A percentile compares a stretch with the other conserved stretches of the same genome.
phyloP scores from a whole-genome alignment of 129 eudicot genomes.

The Gnaphalium uliginosum region DNA sequence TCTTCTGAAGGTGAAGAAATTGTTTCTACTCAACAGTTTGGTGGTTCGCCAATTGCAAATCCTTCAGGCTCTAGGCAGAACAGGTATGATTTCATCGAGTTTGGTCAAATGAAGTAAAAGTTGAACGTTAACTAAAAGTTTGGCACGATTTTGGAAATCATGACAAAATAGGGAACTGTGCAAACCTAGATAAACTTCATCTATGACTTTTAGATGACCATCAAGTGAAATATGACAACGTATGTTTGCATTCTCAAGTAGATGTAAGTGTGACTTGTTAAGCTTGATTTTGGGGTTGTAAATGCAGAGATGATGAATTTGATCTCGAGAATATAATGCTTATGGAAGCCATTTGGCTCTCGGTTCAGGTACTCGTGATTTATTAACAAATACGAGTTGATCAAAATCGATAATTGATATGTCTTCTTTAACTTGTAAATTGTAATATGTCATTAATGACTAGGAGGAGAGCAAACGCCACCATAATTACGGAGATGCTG shows the following conservation, averaged over 20 bases:
- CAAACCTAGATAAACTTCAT: no score
- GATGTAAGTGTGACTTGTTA: neutral
- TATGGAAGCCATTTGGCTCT: constrained; percentile 96
- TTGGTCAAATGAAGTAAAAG: neutral
- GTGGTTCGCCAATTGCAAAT: constrained; percentile 36
- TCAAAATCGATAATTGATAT: neutral
- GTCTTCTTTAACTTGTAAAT: neutral
- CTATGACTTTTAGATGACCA: no score
- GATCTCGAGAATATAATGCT: constrained; percentile 96
- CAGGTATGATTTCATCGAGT: constrained; percentile 26
- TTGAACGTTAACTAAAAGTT: neutral
- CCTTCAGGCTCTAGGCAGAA: constrained; percentile 45
- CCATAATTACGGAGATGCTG: constrained; percentile 32
- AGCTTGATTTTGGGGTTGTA: neutral
- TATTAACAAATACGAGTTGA: neutral
- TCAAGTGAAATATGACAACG: no score
- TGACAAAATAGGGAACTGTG: no score
- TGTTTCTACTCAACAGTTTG: constrained; percentile 29
- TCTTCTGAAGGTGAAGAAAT: constrained; percentile 47
- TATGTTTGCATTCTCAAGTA: neutral
- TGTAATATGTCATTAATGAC: neutral
- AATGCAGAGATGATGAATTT: constrained; percentile 63
- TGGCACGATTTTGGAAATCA: neutral
- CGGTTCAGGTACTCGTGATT: constrained; percentile 62
- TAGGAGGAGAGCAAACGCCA: constrained; percentile 60